phyloP scores from a whole-genome alignment of 768 basidiomycete genomes.

The Auricularia sp. region DNA sequence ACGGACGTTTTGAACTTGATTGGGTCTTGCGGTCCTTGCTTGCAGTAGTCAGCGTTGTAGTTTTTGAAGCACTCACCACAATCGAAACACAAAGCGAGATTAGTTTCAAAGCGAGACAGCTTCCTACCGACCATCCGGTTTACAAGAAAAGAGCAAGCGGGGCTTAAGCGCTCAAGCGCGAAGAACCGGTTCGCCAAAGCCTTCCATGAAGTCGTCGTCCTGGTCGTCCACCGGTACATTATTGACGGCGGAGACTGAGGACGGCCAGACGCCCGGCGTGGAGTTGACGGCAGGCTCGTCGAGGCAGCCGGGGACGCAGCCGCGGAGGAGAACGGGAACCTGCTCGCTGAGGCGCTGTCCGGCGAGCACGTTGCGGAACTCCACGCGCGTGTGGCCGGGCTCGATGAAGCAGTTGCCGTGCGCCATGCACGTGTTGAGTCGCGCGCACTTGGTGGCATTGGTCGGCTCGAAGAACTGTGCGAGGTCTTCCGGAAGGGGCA shows the following conservation, averaged over 20 bases:
- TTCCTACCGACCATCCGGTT: too few species aligned
- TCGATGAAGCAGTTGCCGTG: neutral
- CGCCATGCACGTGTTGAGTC: neutral
- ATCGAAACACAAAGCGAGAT: too few species aligned
- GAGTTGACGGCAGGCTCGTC: neutral
- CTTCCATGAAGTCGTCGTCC: slow-evolving; percentile 2
- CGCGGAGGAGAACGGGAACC: neutral
- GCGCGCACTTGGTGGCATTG: neutral
- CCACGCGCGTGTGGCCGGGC: neutral
- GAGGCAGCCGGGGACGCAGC: neutral
- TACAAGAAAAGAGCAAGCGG: neutral
- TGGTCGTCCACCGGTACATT: neutral
- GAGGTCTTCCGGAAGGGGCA: neutral
- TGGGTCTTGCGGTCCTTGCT: too few species aligned
- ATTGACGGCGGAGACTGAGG: neutral
- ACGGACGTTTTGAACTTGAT: too few species aligned
- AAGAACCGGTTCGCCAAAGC: neutral
- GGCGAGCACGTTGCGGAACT: neutral
- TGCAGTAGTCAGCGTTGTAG: too few species aligned
- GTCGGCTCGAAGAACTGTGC: neutral
- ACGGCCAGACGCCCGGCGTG: neutral
- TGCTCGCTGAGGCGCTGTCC: neutral
- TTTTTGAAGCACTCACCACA: too few species aligned
- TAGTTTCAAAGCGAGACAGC: too few species aligned
- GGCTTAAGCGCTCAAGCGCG: neutral